A percentile compares a stretch with the other conserved stretches of the same genome.
Evolutionary conservation across 2,329 filamentous ascomycete genomes (phyloP).

Genomic region (Phaeosphaeriaceae sp.): DNA sequence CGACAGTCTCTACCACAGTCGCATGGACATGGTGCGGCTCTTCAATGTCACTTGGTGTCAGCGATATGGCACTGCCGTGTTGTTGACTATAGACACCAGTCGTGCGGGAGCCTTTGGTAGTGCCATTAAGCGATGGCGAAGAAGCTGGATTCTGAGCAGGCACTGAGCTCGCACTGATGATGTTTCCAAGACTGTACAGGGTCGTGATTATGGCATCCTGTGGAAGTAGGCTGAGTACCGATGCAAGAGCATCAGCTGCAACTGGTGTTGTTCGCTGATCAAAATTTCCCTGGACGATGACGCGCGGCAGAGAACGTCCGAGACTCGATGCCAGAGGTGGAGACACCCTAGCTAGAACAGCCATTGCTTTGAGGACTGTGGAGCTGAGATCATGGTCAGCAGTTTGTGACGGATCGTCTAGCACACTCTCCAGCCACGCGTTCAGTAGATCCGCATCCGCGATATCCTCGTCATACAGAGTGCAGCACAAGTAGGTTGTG

Average conservation of each 20-base stretch:
- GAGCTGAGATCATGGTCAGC: conserved; percentile 77
- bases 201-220: conserved; percentile 95
- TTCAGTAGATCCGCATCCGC: conserved; percentile 81
- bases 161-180: conserved; percentile 75
- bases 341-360: conserved; percentile 78
- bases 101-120: conserved; percentile 52
- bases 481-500: conserved; percentile 84
- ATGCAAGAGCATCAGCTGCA: conserved; percentile 84
- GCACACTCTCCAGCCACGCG: conserved; percentile 82
- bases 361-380: conserved; percentile 80
- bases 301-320: conserved; percentile 80
- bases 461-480: conserved; percentile 79
- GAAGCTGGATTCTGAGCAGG: conserved; percentile 57
- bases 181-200: conserved; percentile 94
- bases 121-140: conserved; percentile 58
- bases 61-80: conserved; percentile 78
- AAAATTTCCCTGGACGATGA: conserved; percentile 84
- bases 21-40: conserved; percentile 79
- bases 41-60: conserved; percentile 77
- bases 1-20: conserved; percentile 94
- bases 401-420: conserved; percentile 83
- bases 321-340: conserved; percentile 76
- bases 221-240: conserved; percentile 80
- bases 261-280: conserved; percentile 72
- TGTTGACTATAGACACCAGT: conserved; percentile 54